Base-by-base conservation (phyloP, 257 asterid genomes). In the Ballota nigra region DNA sequence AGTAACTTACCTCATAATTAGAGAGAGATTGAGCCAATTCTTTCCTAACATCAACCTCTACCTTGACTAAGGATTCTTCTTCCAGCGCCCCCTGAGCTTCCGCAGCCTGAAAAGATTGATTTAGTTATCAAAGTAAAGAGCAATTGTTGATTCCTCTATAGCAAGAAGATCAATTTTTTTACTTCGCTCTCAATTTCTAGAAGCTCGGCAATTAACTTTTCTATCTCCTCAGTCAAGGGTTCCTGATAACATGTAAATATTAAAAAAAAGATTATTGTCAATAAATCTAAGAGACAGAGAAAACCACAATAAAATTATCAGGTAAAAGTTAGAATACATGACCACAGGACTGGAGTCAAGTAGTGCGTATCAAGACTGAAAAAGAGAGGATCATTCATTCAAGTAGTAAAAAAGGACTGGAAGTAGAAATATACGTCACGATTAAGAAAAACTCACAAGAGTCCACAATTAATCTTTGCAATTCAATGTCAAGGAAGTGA, bases 111-210 rank as follows among this genome's bases (percentile, higher is more conserved):
- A 73, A 70, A 26, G 59, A 79, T 41, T 60, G 57, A 72, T 72
- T 31, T 61, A 72, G 71, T 29, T 57, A 33, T n/a, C 23, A 62
- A 24, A 73, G 56, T 18, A 57, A 73, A 75, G 62, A 29, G 65
- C 19, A 38, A 69, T 4, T 59, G 19, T 69, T 49, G 51, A 55
- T 51, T 45, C 56, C 64, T 8, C 15, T 2, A 40, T 24, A 24
- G n/a, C 64, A 75, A 34, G 45, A 66, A 79, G 28, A 33, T 52
- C 8, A 73, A 63, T 52, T 1, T n/a, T 16, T 55, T 72, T 81
- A 89, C 98, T 86, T 91, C 87, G 63, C 90, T 81, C 92, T 93
- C 98, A 64, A 88, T 89, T 86, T 91, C 95, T 63, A 91, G 43
- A 66, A 94, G 96, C 85, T 94, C 97, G 3, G 87, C 88, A 47